Evolutionary conservation across 768 basidiomycete genomes (phyloP).

Genomic region (Austroboletus eburneus): DNA sequence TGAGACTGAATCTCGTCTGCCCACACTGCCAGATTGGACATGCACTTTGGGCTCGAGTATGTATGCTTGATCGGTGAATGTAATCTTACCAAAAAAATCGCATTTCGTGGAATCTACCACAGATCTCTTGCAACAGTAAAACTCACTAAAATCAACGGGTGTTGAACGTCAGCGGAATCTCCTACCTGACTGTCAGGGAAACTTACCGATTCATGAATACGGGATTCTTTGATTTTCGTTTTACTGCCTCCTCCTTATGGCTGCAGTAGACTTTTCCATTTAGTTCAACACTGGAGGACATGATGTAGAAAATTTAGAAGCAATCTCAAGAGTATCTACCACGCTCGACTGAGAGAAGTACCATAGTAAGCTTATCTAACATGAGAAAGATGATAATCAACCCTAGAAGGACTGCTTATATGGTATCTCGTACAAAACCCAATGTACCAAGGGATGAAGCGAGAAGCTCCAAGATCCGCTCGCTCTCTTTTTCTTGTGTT

Average conservation of each 20-base stretch:
- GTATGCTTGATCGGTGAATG: not conserved
- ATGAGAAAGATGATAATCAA: not conserved
- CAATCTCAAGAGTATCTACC: not conserved
- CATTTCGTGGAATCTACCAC: conserved; percentile 13
- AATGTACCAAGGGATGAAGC: conserved; percentile 72
- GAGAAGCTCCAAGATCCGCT: conserved; percentile 70
- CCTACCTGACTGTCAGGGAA: too few species aligned
- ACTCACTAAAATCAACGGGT: conserved; percentile 25
- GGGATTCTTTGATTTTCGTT: conserved; percentile 31
- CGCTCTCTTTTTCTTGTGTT: conserved; percentile 74
- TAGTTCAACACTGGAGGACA: conserved; percentile 21
- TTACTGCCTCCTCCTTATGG: conserved; percentile 31
- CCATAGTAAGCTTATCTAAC: conserved; percentile 20
- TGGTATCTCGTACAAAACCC: conserved; percentile 67
- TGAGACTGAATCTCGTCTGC: conserved; percentile 23
- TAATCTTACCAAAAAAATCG: conserved; percentile 38
- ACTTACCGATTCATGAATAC: conserved; percentile 38
- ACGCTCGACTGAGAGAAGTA: not conserved
- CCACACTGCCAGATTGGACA: conserved; percentile 30
- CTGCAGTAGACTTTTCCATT: conserved; percentile 38
- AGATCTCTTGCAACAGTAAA: conserved; percentile 37
- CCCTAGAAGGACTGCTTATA: conserved; percentile 30
- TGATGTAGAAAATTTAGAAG: conserved; percentile 1
- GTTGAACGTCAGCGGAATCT: conserved; percentile 11
- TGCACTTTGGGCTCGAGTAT: not conserved